A percentile compares a stretch with the other conserved stretches of the same genome.
These are phyloP conservation scores for Colletotrichum navitas DNA, from an alignment of 2,329 filamentous ascomycete species.

Conservation along the genomic window DNA sequence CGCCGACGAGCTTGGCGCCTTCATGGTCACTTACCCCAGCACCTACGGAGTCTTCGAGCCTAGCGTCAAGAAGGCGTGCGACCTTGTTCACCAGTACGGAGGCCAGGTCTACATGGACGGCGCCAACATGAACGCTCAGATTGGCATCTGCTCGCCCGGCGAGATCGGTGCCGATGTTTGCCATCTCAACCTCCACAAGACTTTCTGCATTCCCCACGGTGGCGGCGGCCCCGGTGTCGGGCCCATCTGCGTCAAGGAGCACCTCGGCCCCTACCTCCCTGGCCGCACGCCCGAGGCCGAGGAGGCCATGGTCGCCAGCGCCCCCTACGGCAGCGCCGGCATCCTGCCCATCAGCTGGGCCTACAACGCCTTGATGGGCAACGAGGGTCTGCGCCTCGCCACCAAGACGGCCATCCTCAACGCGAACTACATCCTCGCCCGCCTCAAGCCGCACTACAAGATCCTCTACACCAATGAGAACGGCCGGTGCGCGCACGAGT, in stretches of 20 bases:
- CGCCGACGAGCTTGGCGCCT: constrained; percentile 85
- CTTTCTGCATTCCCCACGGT: constrained; percentile 97
- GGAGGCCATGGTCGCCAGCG: constrained; percentile 78
- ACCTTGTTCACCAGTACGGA: constrained; percentile 87
- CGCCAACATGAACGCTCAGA: constrained; percentile 98
- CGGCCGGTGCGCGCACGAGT: constrained; percentile 94
- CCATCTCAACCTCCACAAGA: constrained; percentile 98
- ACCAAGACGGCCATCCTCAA: constrained; percentile 95
- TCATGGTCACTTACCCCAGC: constrained; percentile 97
- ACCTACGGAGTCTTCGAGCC: constrained; percentile 97
- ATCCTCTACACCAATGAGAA: constrained; percentile 95
- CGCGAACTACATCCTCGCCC: constrained; percentile 94
- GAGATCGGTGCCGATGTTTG: constrained; percentile 97
- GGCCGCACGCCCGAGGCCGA: constrained; percentile 54
- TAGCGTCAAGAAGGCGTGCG: constrained; percentile 84
- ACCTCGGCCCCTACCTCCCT: constrained; percentile 82
- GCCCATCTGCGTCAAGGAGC: constrained; percentile 89
- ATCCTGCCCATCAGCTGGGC: constrained; percentile 96
- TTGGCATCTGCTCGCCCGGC: constrained; percentile 92
- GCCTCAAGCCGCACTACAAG: constrained; percentile 85
- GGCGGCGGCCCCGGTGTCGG: constrained; percentile 94
- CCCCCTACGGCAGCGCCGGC: constrained; percentile 87
- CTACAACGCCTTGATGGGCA: constrained; percentile 95
- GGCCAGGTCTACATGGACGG: constrained; percentile 99
- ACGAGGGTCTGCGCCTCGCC: constrained; percentile 84